Evolutionary conservation across 805 yeast species (phyloP).

Genomic region (Debaryomyces hansenii): DNA sequence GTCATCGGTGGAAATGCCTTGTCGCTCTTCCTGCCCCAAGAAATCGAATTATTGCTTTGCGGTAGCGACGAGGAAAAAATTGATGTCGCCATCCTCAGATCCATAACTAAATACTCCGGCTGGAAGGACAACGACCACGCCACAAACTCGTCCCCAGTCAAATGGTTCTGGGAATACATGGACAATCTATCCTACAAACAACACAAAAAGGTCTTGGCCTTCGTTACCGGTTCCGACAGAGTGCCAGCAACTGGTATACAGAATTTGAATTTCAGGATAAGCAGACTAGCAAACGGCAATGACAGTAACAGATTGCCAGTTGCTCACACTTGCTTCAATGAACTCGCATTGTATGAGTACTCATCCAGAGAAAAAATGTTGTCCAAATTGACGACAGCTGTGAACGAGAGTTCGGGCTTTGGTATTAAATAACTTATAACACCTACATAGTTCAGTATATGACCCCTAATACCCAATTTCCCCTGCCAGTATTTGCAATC

Average conservation of each 20-base stretch:
- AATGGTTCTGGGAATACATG: slow-evolving; percentile 89
- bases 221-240: slow-evolving; percentile 89
- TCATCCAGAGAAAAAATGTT: slow-evolving; percentile 51
- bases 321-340: slow-evolving; percentile 95
- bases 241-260: slow-evolving; percentile 92
- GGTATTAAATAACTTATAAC: slow-evolving; percentile 54
- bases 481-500: not conserved
- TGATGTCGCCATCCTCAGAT: slow-evolving; percentile 64
- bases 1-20: slow-evolving; percentile 82
- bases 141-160: slow-evolving; percentile 41
- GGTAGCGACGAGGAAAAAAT: slow-evolving; percentile 69
- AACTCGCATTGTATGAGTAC: slow-evolving; percentile 75
- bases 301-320: slow-evolving; percentile 62
- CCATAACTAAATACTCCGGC: slow-evolving; percentile 74
- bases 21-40: slow-evolving; percentile 78
- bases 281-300: slow-evolving; percentile 36
- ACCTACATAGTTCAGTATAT: no score
- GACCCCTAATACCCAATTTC: no score
- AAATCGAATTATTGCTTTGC: slow-evolving; percentile 72
- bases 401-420: slow-evolving; percentile 82
- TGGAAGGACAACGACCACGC: slow-evolving; percentile 49
- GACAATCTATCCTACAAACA: slow-evolving; percentile 39
- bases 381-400: slow-evolving; percentile 63
- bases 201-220: slow-evolving; percentile 66
- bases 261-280: slow-evolving; percentile 70